Evolutionary conservation across 2,329 filamentous ascomycete species (phyloP).

Genomic region (Xylariaceae sp.): DNA sequence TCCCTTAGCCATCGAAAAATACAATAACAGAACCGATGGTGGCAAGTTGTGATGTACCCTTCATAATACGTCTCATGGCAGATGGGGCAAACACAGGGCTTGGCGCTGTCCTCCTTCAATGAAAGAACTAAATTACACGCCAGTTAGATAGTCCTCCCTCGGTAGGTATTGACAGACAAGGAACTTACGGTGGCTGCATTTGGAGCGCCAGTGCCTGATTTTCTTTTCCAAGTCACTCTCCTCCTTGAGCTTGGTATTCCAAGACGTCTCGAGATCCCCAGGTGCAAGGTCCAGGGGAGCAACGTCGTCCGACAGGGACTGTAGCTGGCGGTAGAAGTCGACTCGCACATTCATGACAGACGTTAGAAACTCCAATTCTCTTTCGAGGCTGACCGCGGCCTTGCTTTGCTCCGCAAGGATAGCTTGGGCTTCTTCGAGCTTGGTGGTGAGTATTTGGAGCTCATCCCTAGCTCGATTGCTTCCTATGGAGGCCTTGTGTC

Average conservation of each 20-base stretch:
- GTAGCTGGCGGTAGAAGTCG: slow-evolving; percentile 86
- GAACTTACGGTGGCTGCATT: slow-evolving; percentile 63
- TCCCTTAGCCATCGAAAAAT: slow-evolving; percentile 71
- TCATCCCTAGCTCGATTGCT: slow-evolving; percentile 57
- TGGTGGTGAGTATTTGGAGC: slow-evolving; percentile 54
- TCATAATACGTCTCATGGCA: slow-evolving; percentile 67
- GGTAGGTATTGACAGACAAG: slow-evolving; percentile 21
- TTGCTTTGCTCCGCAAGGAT: slow-evolving; percentile 49
- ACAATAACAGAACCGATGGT: slow-evolving; percentile 90
- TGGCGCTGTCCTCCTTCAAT: slow-evolving; percentile 53
- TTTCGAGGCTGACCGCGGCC: slow-evolving; percentile 45
- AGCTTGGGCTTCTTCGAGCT: slow-evolving; percentile 57
- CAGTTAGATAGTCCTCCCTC: slow-evolving; percentile 15
- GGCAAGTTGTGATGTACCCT: slow-evolving; percentile 79
- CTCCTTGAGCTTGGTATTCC: slow-evolving; percentile 35
- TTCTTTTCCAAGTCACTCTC: slow-evolving; percentile 52
- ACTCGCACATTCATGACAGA: slow-evolving; percentile 77
- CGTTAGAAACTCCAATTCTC: slow-evolving; percentile 71
- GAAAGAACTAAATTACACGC: slow-evolving; percentile 41
- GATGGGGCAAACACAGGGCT: slow-evolving; percentile 72
- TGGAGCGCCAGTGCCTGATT: slow-evolving; percentile 60
- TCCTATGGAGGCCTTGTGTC: slow-evolving; percentile 50
- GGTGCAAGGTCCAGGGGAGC: slow-evolving; percentile 59
- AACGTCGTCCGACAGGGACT: slow-evolving; percentile 85
- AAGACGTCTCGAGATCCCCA: slow-evolving; percentile 39